phyloP scores from a whole-genome alignment of 805 yeast genomes.

The Monosporozyma siamensis region DNA sequence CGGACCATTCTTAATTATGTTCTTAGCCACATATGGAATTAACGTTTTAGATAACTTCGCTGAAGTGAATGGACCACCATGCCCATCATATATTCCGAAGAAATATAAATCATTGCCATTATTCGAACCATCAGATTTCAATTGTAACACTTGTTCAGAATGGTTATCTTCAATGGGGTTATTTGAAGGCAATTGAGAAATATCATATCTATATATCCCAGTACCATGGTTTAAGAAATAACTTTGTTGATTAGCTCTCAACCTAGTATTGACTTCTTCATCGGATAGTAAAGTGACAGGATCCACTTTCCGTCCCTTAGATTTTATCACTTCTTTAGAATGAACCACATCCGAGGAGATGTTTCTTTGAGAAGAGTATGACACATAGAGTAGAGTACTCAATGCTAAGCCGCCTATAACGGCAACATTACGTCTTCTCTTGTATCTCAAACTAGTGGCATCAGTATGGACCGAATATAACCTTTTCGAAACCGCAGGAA shows the following conservation, averaged over 20 bases:
- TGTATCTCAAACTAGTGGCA: neutral
- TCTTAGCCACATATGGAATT: constrained; percentile 66
- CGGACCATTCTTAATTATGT: constrained; percentile 35
- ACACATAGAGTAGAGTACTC: constrained; percentile 3
- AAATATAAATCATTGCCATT: constrained; percentile 65
- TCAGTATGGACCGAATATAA: neutral
- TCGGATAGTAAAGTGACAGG: constrained; percentile 47
- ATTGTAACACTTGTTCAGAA: constrained; percentile 58
- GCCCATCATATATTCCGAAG: constrained; percentile 95
- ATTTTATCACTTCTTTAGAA: neutral
- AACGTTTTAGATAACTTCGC: constrained; percentile 74
- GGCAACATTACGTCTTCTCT: neutral
- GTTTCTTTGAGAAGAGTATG: constrained; percentile 11
- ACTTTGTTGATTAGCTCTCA: constrained; percentile 72
- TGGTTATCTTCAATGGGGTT: constrained; percentile 93
- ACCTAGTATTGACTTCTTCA: constrained; percentile 58
- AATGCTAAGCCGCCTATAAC: neutral
- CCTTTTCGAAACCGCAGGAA: neutral
- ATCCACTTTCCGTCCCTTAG: neutral
- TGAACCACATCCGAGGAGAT: constrained; percentile 18
- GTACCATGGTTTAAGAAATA: constrained; percentile 72
- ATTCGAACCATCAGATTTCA: constrained; percentile 49
- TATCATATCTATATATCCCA: constrained; percentile 83
- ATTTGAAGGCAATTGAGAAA: constrained; percentile 82
- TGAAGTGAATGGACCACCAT: constrained; percentile 92